Evolutionary conservation across 352 stramenopile species (phyloP).

Genomic region (Pythium phragmiticola): DNA sequence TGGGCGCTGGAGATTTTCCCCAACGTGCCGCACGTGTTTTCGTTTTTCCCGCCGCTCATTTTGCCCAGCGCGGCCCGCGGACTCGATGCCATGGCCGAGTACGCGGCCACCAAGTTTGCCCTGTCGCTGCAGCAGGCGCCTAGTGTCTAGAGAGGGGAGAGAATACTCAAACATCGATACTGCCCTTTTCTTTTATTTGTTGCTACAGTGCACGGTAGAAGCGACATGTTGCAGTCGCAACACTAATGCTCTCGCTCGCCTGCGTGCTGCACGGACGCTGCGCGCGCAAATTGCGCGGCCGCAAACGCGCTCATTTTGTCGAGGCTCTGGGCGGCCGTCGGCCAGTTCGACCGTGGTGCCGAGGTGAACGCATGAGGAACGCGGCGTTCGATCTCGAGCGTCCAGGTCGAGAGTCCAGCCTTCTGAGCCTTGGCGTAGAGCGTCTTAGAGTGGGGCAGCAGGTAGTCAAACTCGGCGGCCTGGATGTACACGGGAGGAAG

Average conservation of each 20-base stretch:
- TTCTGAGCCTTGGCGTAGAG: slow-evolving; percentile 16
- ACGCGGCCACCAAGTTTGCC: slow-evolving; percentile 19
- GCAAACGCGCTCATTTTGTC: slow-evolving; percentile 24
- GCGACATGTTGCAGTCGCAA: no score
- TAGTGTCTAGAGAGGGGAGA: no score
- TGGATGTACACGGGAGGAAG: slow-evolving; percentile 26
- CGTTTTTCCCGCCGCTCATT: slow-evolving; percentile 39
- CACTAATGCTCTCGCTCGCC: no score
- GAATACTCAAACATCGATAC: no score
- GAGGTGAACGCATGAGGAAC: slow-evolving; percentile 29
- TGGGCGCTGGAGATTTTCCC: slow-evolving; percentile 46
- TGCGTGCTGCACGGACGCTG: no score
- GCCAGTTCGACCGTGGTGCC: slow-evolving; percentile 16
- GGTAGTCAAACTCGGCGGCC: slow-evolving; percentile 22
- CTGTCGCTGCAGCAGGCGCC: no score
- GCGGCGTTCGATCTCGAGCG: slow-evolving; percentile 18
- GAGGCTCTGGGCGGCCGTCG: slow-evolving; percentile 11
- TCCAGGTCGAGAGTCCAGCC: slow-evolving; percentile 17
- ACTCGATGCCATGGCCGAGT: slow-evolving; percentile 39
- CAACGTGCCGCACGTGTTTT: slow-evolving; percentile 67
- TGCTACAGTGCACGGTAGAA: no score
- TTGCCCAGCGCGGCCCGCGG: slow-evolving; percentile 47
- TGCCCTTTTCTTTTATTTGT: no score
- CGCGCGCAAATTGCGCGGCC: neutral
- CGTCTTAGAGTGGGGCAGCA: slow-evolving; percentile 16